A percentile compares a stretch with the other conserved stretches of the same genome.
Evolutionary conservation across 192 early-diverging fungal genomes (phyloP).

Genomic region (Umbelopsis isabellina): DNA sequence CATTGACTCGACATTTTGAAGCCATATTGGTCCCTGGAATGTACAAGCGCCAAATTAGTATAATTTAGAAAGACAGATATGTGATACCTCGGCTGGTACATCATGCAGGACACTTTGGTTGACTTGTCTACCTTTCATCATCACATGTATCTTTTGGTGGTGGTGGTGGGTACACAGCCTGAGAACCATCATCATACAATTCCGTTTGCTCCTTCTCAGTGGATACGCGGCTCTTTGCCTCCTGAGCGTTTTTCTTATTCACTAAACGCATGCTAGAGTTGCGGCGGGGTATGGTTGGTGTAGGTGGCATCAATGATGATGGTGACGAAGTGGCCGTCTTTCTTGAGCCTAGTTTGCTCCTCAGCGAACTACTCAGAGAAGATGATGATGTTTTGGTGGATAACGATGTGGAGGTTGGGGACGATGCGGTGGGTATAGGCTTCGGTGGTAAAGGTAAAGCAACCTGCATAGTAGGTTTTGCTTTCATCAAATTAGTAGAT

Average conservation of each 20-base stretch:
- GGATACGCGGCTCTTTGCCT: not conserved
- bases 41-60: too few species aligned
- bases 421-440: constrained; percentile 14
- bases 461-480: not conserved
- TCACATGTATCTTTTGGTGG: constrained; percentile 14
- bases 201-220: not conserved
- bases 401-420: too few species aligned
- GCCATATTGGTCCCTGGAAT: constrained; percentile 60
- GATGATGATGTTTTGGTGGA: not conserved
- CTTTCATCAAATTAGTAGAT: constrained; percentile 17
- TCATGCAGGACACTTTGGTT: too few species aligned
- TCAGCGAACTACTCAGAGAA: constrained; percentile 4
- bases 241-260: not conserved
- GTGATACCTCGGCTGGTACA: too few species aligned
- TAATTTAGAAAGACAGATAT: too few species aligned
- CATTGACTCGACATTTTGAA: constrained; percentile 59
- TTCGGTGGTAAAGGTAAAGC: not conserved
- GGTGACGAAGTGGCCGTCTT: not conserved
- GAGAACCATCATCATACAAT: constrained; percentile 26
- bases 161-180: constrained; percentile 17
- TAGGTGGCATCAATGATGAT: not conserved
- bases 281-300: not conserved
- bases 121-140: constrained; percentile 7
- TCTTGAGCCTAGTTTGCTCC: not conserved
- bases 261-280: constrained; percentile 9